Evolutionary conservation across 306 rosid genomes (phyloP).

Genomic region (Acacia confusa): DNA sequence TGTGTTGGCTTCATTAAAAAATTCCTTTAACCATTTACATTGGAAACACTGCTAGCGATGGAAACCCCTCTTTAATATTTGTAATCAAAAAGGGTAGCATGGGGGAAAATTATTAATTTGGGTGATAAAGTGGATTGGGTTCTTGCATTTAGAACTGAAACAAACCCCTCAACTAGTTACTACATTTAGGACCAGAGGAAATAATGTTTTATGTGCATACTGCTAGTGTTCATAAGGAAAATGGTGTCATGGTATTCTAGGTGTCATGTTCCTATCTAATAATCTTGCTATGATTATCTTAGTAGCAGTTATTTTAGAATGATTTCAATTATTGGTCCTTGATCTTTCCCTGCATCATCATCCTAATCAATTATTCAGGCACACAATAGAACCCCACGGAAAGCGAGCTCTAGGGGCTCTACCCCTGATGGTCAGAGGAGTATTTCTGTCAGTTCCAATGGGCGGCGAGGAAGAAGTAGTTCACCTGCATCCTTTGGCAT

Average conservation of each 20-base stretch:
- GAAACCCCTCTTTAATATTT: too few species aligned
- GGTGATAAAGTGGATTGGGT: too few species aligned
- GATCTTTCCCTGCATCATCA: conserved; percentile 17
- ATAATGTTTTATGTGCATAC: neutral
- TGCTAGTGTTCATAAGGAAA: neutral
- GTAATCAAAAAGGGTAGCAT: too few species aligned
- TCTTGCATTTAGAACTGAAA: too few species aligned
- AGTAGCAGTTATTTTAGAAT: neutral
- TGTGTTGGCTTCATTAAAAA: too few species aligned
- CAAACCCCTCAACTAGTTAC: too few species aligned
- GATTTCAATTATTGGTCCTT: conserved; percentile 11
- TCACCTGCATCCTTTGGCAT: conserved; percentile 59
- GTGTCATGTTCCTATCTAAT: neutral
- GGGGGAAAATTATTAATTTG: too few species aligned
- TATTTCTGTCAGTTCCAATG: conserved; percentile 52
- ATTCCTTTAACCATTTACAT: too few species aligned
- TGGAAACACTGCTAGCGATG: too few species aligned
- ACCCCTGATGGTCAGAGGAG: conserved; percentile 68
- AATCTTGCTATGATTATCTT: neutral
- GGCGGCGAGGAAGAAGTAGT: conserved; percentile 64
- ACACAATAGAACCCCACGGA: conserved; percentile 58
- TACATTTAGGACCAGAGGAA: too few species aligned
- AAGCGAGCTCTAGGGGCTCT: conserved; percentile 53
- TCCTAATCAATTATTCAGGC: conserved; percentile 47
- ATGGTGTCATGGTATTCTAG: neutral